Evolutionary conservation across 495 filamentous ascomycete genomes (phyloP), one percentile per base, ranked within the genome.

Genomic region (Trichoderma gamsii): DNA sequence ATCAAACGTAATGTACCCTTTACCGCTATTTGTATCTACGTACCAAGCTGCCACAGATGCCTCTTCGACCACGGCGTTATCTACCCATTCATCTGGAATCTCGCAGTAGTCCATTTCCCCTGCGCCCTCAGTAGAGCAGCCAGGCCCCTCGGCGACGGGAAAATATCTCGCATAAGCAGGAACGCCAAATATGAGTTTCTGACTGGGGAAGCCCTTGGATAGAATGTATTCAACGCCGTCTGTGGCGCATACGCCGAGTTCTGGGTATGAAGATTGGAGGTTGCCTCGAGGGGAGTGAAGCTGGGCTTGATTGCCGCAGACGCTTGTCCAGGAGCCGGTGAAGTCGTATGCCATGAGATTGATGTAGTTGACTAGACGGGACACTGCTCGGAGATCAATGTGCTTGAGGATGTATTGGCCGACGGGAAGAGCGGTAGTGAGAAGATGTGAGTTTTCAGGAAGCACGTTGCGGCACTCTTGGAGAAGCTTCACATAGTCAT

Each of bases 311-410:
- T 93, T 88, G 7, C 89, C 90, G 16, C 83, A 84, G 41, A 83
- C 78, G 29, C 80, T 71, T 3, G 84, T 83, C 91, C 91, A 93
- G 2, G 89, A 83, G 0, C 91, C 91, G 4, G 85, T 82, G 73
- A 93, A 93, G 75, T 95, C 91, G 71, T 93, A 95, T 6, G 87
- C 82, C 91, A 93, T 95, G n/a, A 95, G 76, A 71, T 93, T 93
- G 70, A 95, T 79, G 70, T 86, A 82, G 74, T 93, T 89, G 23
- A 93, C 81, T 44, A 88, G 82, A 21, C 80, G 70, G 13, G 83
- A 79, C 1, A 87, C 87, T 21, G 78, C 76, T 41, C 73, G 71
- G 12, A 93, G 81, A 71, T 91, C 82, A 68, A 95, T 92, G 72
- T 92, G 81, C 66, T 83, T 81, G 15, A 95, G 76, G 15, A 85